Evolutionary conservation across 2,329 filamentous ascomycete genomes (phyloP).

Genomic region (Pseudogymnoascus verrucosus): DNA sequence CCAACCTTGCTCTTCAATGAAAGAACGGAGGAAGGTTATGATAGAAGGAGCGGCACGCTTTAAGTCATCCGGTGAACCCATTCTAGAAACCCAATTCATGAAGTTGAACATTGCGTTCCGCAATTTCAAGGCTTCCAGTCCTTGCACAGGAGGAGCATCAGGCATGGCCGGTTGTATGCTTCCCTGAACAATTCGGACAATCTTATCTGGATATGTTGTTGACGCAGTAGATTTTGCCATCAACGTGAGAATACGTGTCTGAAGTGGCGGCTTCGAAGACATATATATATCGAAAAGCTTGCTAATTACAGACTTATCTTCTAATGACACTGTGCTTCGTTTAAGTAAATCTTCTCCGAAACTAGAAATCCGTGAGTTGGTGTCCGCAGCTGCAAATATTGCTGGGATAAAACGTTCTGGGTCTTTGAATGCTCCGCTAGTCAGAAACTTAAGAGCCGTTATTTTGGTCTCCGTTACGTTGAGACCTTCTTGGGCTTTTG

Average conservation of each 20-base stretch:
- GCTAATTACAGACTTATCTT: slow-evolving; percentile 55
- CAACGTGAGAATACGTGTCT: slow-evolving; percentile 67
- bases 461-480: slow-evolving; percentile 64
- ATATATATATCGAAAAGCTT: slow-evolving; percentile 68
- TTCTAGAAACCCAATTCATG: slow-evolving; percentile 75
- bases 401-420: slow-evolving; percentile 76
- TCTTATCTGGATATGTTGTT: slow-evolving; percentile 58
- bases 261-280: slow-evolving; percentile 61
- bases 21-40: slow-evolving; percentile 61
- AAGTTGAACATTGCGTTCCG: slow-evolving; percentile 78
- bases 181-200: slow-evolving; percentile 62
- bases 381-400: slow-evolving; percentile 73
- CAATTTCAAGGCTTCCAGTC: slow-evolving; percentile 64
- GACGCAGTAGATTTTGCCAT: slow-evolving; percentile 70
- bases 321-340: slow-evolving; percentile 64
- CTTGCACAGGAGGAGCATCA: slow-evolving; percentile 26
- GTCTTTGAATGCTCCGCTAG: slow-evolving; percentile 79
- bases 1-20: slow-evolving; percentile 78
- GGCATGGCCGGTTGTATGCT: slow-evolving; percentile 44
- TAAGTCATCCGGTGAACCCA: slow-evolving; percentile 56
- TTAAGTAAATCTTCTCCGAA: slow-evolving; percentile 87
- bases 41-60: slow-evolving; percentile 58
- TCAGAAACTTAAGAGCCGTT: slow-evolving; percentile 61
- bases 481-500: slow-evolving; percentile 49
- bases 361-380: slow-evolving; percentile 73